Evolutionary conservation across 2,329 filamentous ascomycete species (phyloP).

Genomic region (Chaetomium sp.): DNA sequence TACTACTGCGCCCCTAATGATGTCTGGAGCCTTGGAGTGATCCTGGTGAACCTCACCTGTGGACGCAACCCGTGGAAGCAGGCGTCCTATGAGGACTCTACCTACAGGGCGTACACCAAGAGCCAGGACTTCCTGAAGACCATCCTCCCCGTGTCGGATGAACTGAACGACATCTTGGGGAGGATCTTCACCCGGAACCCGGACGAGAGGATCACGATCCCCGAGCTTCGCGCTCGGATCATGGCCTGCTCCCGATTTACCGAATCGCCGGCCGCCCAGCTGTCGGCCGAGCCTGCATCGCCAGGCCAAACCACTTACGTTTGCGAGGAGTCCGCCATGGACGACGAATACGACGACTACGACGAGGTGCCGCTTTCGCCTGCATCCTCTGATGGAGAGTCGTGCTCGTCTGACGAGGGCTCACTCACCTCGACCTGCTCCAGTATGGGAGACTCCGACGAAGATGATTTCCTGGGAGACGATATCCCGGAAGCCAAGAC

Average conservation of each 20-base stretch:
- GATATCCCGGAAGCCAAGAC: slow-evolving; percentile 37
- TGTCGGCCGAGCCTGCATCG: slow-evolving; percentile 37
- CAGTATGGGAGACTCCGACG: slow-evolving; percentile 44
- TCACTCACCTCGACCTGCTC: slow-evolving; percentile 50
- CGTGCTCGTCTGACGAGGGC: slow-evolving; percentile 47
- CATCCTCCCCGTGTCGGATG: slow-evolving; percentile 83
- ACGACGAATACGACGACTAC: slow-evolving; percentile 30
- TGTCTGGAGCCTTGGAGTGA: slow-evolving; percentile 96
- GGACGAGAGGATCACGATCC: slow-evolving; percentile 70
- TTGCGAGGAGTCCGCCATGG: slow-evolving; percentile 41
- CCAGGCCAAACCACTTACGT: slow-evolving; percentile 41
- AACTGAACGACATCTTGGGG: slow-evolving; percentile 80
- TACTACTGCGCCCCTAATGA: slow-evolving; percentile 95
- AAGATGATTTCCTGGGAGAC: slow-evolving; percentile 41
- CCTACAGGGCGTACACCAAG: slow-evolving; percentile 83
- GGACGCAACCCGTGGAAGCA: slow-evolving; percentile 99
- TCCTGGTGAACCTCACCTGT: slow-evolving; percentile 94
- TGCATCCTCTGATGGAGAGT: slow-evolving; percentile 39
- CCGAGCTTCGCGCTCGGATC: slow-evolving; percentile 73
- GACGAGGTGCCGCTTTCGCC: slow-evolving; percentile 42
- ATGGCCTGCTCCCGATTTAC: slow-evolving; percentile 71
- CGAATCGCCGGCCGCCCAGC: slow-evolving; percentile 29
- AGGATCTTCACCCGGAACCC: slow-evolving; percentile 86
- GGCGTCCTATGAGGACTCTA: slow-evolving; percentile 86
- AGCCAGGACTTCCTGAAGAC: slow-evolving; percentile 83